phyloP scores from a whole-genome alignment of 2,329 filamentous ascomycete species.

The Cladophialophora exuberans region DNA sequence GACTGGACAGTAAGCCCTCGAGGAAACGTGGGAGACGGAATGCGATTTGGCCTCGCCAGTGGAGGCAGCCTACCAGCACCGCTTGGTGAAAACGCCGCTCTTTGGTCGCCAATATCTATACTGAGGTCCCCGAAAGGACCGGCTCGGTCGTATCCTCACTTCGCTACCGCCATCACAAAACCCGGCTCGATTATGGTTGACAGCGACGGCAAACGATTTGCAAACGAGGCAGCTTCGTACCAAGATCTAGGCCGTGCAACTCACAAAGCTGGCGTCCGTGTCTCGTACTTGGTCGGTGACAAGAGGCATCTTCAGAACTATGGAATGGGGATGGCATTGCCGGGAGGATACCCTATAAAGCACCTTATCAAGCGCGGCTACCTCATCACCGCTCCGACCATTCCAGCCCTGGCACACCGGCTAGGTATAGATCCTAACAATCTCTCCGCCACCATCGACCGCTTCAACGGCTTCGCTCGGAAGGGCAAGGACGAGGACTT shows the following conservation, averaged over 20 bases:
- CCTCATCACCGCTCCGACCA: slow-evolving; percentile 12
- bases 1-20: slow-evolving; percentile 33
- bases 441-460: slow-evolving; percentile 34
- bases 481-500: slow-evolving; percentile 41
- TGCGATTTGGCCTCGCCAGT: slow-evolving; percentile 37
- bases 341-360: slow-evolving; percentile 13
- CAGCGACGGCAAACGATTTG: slow-evolving; percentile 38
- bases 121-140: slow-evolving; percentile 27
- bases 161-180: slow-evolving; percentile 35
- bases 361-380: slow-evolving; percentile 15
- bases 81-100: slow-evolving; percentile 34
- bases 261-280: slow-evolving; percentile 4
- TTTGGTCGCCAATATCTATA: slow-evolving; percentile 35
- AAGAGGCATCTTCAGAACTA: slow-evolving; percentile 12
- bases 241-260: slow-evolving; percentile 22
- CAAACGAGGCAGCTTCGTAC: slow-evolving; percentile 42
- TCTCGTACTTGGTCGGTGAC: slow-evolving; percentile 11
- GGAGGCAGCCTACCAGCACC: slow-evolving; percentile 30
- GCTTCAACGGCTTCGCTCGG: slow-evolving; percentile 38
- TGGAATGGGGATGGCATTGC: slow-evolving; percentile 17
- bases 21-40: slow-evolving; percentile 34
- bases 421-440: slow-evolving; percentile 32
- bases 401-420: slow-evolving; percentile 32
- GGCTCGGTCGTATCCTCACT: slow-evolving; percentile 37
- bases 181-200: slow-evolving; percentile 45